A percentile compares a stretch with the other conserved stretches of the same genome.
Conservation (phyloP, 2,329 filamentous ascomycete genomes). For the Sphaceloma murrayae region DNA sequence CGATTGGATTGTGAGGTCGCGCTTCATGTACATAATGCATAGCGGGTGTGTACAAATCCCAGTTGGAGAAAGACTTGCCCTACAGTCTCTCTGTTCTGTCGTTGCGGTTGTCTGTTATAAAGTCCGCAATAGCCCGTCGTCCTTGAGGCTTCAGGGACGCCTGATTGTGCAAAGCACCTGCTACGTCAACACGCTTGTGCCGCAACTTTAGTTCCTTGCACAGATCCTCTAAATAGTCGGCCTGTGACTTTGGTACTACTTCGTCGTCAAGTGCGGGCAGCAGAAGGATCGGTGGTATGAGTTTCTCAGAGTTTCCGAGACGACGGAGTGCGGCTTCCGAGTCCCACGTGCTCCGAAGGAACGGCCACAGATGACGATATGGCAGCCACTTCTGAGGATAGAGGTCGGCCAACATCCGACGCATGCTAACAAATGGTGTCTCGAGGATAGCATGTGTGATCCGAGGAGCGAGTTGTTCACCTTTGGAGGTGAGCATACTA, state of each 20-base stretch:
- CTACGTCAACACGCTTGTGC: constrained; percentile 33
- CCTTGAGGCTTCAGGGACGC: constrained; percentile 37
- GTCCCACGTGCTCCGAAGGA: constrained; percentile 55
- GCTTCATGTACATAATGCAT: too few species aligned
- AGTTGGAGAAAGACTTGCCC: too few species aligned
- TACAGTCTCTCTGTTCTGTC: too few species aligned
- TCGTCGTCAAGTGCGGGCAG: constrained; percentile 48
- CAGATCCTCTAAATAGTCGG: constrained; percentile 41
- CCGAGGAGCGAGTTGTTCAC: constrained; percentile 23
- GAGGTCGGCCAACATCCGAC: constrained; percentile 59
- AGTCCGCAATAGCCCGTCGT: constrained; percentile 31
- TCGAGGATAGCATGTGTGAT: constrained; percentile 54
- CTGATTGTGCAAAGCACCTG: constrained; percentile 43
- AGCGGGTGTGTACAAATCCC: too few species aligned
- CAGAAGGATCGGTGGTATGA: constrained; percentile 37
- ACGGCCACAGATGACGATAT: constrained; percentile 64
- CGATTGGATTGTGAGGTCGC: neutral
- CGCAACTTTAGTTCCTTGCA: constrained; percentile 30
- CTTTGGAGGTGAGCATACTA: constrained; percentile 33
- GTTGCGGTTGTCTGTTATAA: too few species aligned
- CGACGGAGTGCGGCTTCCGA: constrained; percentile 33
- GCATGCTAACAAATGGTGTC: constrained; percentile 63
- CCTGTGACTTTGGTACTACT: constrained; percentile 51
- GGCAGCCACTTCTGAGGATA: constrained; percentile 75
- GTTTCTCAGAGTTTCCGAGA: constrained; percentile 26